Conservation (phyloP, 1,139 yeast species). For the Blastobotrys illinoisensis region DNA sequence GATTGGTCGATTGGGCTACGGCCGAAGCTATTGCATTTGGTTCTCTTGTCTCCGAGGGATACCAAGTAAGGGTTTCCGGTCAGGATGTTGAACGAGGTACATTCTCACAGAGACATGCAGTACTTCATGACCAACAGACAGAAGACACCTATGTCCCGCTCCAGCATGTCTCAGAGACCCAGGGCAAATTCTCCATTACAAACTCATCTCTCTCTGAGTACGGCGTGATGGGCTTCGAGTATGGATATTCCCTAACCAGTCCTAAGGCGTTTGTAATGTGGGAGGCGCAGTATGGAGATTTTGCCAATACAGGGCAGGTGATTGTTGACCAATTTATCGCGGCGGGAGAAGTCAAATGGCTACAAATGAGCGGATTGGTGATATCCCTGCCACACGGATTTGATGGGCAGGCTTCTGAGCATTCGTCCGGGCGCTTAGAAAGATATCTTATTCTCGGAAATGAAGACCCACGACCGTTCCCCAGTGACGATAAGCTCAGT, state of each 20-base stretch:
- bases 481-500: conserved; percentile 73
- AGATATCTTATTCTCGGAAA: conserved; percentile 90
- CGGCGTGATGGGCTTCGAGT: conserved; percentile 97
- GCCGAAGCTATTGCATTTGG: conserved; percentile 98
- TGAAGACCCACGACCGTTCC: conserved; percentile 92
- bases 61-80: conserved; percentile 92
- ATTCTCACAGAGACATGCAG: conserved; percentile 97
- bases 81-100: conserved; percentile 99
- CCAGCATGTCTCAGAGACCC: conserved; percentile 66
- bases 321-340: conserved; percentile 91
- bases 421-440: conserved; percentile 92
- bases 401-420: conserved; percentile 99
- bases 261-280: conserved; percentile 94
- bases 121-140: conserved; percentile 84
- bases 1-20: conserved; percentile 95
- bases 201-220: conserved; percentile 94
- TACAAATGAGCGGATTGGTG: conserved; percentile 92
- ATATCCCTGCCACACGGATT: conserved; percentile 95
- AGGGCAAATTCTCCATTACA: conserved; percentile 77
- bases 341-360: conserved; percentile 95
- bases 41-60: conserved; percentile 82
- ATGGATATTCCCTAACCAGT: conserved; percentile 91
- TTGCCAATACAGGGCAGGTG: conserved; percentile 97
- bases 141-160: conserved; percentile 80
- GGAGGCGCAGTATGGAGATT: conserved; percentile 99